These are phyloP conservation scores for Vinca minor DNA, from an alignment of 257 asterid species.

Conservation along the genomic window DNA sequence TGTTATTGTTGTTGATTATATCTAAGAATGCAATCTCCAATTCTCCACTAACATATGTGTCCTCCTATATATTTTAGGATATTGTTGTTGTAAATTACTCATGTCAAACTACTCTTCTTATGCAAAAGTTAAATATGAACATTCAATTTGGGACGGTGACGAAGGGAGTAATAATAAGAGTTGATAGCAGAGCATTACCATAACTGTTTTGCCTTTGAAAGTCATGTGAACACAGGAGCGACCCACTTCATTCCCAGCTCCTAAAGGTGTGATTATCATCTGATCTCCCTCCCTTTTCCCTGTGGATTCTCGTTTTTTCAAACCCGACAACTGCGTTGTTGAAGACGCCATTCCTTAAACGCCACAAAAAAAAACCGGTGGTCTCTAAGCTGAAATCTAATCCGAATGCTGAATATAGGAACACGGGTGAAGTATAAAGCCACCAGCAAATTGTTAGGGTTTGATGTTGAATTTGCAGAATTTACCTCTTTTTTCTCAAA, in stretches of 20 bases:
- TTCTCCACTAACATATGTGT: too few relatives aligned
- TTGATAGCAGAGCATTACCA: constrained; percentile 48
- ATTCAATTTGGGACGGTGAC: too few relatives aligned
- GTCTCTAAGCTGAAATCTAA: not conserved
- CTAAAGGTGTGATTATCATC: constrained; percentile 78
- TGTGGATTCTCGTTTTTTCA: constrained; percentile 40
- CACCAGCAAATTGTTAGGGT: not conserved
- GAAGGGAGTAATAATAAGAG: too few relatives aligned
- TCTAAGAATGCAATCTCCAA: too few relatives aligned
- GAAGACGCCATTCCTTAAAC: constrained; percentile 53
- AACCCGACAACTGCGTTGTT: constrained; percentile 35
- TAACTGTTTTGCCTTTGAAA: constrained; percentile 73
- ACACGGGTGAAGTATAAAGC: not conserved
- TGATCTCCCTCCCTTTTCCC: constrained; percentile 71
- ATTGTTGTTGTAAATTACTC: too few relatives aligned
- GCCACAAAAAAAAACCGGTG: not conserved
- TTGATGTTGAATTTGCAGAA: not conserved
- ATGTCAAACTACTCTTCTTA: too few relatives aligned
- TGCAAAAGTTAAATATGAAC: too few relatives aligned
- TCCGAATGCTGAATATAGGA: not conserved
- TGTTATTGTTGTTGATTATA: too few relatives aligned
- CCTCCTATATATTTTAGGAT: too few relatives aligned
- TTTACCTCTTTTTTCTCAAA: not conserved
- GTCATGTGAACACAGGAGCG: constrained; percentile 91
- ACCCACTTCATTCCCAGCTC: constrained; percentile 97